Evolutionary conservation across 2,329 filamentous ascomycete genomes (phyloP), one percentile per base, ranked within the genome.

Genomic region (Monosporascus sp.): DNA sequence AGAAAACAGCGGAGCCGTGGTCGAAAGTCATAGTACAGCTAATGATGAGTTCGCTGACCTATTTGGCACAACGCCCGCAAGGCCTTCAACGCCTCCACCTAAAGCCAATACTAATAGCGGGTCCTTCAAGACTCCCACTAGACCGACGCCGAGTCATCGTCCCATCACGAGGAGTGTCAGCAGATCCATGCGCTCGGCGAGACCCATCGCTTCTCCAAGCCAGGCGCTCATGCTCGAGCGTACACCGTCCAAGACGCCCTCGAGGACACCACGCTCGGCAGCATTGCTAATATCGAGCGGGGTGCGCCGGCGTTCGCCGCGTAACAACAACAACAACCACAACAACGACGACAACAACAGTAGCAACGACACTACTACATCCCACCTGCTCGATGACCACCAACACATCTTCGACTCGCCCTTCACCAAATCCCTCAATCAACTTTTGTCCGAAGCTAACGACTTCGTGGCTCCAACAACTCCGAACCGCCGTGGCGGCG

Each of bases 161-260:
- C 83, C 78, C 36, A 80, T 80, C 64, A 85, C 81, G 60, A 76
- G 81, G 62, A 84, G 81, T 65, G 77, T 84, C 15, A 82, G 81
- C 11, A 75, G 75, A 53, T 82, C 81, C 37, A 73, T 82, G 53
- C 76, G 77, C 47, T 78, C 79, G 3, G 69, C 65, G 22, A 68
- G 70, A 48, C 72, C 73, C 2, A 63, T 72, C 18, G 65, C 68
- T 39, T 81, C 80, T 5, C 78, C 79, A 0, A 63, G 63, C 47
- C 73, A 76, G 50, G 60, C 68, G 2, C 62, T 76, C 14, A 60
- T 61, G 34, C 58, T 74, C 9, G 75, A 80, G 34, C 71, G 67
- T 38, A 84, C 80, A 1, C 81, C 81, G 0, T 75, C 72, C 14
- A 70, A 71, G 57, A 78, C 65, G 1, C 63, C 65, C 65, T 70